A percentile compares a stretch with the other conserved stretches of the same genome.
phyloP scores from a whole-genome alignment of 140 eudicot species.

The Artemisia princeps region DNA sequence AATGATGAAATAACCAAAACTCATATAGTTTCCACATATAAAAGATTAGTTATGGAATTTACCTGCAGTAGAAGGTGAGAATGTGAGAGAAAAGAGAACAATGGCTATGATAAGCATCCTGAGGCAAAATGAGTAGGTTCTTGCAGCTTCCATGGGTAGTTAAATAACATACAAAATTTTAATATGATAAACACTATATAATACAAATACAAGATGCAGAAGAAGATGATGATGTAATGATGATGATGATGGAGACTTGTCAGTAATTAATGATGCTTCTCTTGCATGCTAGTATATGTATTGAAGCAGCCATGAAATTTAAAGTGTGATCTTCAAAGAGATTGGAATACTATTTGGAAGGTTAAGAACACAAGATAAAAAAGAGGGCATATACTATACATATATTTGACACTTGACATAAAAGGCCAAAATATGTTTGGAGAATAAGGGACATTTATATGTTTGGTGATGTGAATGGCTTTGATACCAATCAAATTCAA shows the following conservation, averaged over 20 bases:
- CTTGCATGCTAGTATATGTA: constrained; percentile 17
- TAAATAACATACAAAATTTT: constrained; percentile 4
- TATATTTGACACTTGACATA: constrained; percentile 1
- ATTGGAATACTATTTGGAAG: constrained; percentile 22
- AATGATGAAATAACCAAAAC: not conserved
- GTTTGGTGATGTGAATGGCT: constrained; percentile 31
- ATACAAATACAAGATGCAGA: constrained; percentile 25
- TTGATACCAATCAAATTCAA: constrained; percentile 31
- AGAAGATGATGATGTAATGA: constrained; percentile 8
- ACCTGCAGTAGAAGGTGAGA: constrained; percentile 59
- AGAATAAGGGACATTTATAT: constrained; percentile 39
- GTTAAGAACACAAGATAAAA: constrained; percentile 20
- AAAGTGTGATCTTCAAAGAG: constrained; percentile 3
- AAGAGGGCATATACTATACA: not conserved
- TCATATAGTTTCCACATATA: not conserved
- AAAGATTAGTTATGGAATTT: constrained; percentile 15
- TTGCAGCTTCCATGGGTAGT: constrained; percentile 46
- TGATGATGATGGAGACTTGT: constrained; percentile 16
- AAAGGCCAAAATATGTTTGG: constrained; percentile 35
- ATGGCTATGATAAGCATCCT: constrained; percentile 29
- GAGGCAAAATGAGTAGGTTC: constrained; percentile 31
- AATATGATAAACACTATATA: constrained; percentile 18
- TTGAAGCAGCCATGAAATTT: constrained; percentile 13
- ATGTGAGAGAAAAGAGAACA: constrained; percentile 42
- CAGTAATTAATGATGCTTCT: constrained; percentile 21